phyloP scores from a whole-genome alignment of 2,329 filamentous ascomycete genomes.

The Beauveria bassiana region DNA sequence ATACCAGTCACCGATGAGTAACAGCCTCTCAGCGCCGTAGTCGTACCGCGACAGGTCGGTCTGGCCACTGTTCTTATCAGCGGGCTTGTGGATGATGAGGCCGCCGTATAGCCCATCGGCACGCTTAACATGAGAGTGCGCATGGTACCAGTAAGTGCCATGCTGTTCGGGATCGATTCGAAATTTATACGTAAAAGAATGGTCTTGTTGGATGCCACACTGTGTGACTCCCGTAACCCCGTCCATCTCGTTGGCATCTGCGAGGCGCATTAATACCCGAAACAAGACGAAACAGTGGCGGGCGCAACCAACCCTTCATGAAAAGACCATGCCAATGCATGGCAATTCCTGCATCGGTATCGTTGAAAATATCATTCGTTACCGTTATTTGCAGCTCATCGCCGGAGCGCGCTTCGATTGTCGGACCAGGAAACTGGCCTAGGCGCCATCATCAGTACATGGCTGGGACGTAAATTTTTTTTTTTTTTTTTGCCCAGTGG shows the following conservation, averaged over 20 bases:
- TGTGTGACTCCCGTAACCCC: slow-evolving; percentile 54
- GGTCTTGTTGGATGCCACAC: slow-evolving; percentile 50
- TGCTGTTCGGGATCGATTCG: slow-evolving; percentile 33
- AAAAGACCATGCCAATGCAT: slow-evolving; percentile 65
- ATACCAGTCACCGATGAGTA: slow-evolving; percentile 14
- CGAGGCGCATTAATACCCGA: neutral
- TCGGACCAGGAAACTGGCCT: slow-evolving; percentile 13
- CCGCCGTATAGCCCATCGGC: slow-evolving; percentile 14
- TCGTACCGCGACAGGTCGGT: slow-evolving; percentile 4
- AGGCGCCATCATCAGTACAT: neutral
- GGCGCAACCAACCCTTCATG: slow-evolving; percentile 45
- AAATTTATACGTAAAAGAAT: slow-evolving; percentile 35
- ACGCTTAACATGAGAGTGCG: slow-evolving; percentile 13
- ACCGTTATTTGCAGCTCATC: slow-evolving; percentile 33
- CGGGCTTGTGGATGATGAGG: slow-evolving; percentile 11
- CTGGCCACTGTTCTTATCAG: neutral
- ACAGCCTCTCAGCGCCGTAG: slow-evolving; percentile 9
- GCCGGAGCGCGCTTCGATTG: slow-evolving; percentile 19
- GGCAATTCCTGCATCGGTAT: slow-evolving; percentile 33
- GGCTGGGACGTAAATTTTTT: neutral
- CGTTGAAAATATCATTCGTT: slow-evolving; percentile 27
- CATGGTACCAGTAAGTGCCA: slow-evolving; percentile 48
- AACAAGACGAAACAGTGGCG: neutral
- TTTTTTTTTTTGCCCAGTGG: no score
- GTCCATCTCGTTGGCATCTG: slow-evolving; percentile 42